Percentiles rank a stretch among this genome's conserved stretches.
phyloP scores from a whole-genome alignment of 495 filamentous ascomycete species.

The Podospora tetraspora region DNA sequence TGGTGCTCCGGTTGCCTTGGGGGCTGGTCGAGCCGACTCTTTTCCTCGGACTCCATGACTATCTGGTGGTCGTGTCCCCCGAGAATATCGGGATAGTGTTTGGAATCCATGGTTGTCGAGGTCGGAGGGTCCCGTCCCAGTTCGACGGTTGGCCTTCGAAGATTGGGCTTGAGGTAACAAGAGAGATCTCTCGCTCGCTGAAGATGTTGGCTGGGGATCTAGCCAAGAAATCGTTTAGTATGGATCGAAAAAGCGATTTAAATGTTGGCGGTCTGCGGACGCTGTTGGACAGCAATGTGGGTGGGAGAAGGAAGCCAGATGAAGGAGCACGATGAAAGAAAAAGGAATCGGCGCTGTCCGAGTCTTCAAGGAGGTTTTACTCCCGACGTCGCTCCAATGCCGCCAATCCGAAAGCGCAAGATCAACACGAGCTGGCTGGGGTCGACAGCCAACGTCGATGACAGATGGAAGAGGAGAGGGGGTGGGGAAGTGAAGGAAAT shows the following conservation, averaged over 20 bases:
- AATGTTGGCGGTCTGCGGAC: not conserved
- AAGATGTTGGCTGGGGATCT: not conserved
- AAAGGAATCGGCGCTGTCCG: too few relatives aligned
- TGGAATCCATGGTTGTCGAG: not conserved
- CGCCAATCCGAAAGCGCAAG: not conserved
- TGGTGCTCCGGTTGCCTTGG: not conserved
- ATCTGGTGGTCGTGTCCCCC: not conserved
- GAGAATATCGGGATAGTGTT: not conserved
- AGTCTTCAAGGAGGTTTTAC: not conserved
- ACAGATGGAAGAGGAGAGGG: not conserved
- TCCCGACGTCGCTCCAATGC: not conserved
- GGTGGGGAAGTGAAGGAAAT: not conserved
- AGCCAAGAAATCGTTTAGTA: not conserved
- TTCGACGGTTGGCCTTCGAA: not conserved
- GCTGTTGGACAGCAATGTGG: not conserved
- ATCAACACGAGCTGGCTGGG: not conserved
- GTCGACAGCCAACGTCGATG: not conserved
- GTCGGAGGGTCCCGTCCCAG: not conserved
- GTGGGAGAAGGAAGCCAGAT: not conserved
- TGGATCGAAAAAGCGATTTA: too few relatives aligned
- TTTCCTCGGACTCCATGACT: not conserved
- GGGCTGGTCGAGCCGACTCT: not conserved
- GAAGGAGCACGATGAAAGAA: not conserved
- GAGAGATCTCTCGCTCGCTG: not conserved
- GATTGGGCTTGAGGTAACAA: not conserved